Base-by-base conservation (phyloP, 2,329 filamentous ascomycete species). In the Fusarium sublunatum region DNA sequence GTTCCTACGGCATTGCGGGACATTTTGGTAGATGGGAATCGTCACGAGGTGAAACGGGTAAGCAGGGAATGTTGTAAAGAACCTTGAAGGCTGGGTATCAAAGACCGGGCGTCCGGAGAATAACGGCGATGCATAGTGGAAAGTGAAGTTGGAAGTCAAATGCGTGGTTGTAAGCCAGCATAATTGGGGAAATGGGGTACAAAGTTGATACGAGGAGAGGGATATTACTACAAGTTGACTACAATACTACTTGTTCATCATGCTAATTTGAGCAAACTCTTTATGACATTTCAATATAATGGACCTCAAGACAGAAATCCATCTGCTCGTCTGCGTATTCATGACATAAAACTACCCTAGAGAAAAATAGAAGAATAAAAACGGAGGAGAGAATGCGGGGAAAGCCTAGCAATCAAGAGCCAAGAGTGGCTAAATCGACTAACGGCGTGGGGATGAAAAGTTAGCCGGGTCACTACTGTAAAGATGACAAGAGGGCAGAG, bases 1-100 rank as follows among this genome's bases (percentile, higher is more conserved):
- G 63, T 64, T 64, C 47, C 49, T 31, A 43, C 63, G 64, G 64
- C 42, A 15, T 67, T 66, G 51, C 22, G 54, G 58, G 50, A 47
- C 39, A 11, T 10, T 22, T 47, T 47, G 8, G 35, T 39, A 15
- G 12, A 25, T n/a, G 38, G 11, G 25, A 39, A 43, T 15, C 19
- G 29, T 58, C 55, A 36, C 29, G n/a, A 36, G 24, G 44, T 19
- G 48, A 36, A 35, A 32, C 12, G n/a, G 40, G 15, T 11, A 25
- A 35, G 4, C 35, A 58, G 47, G 24, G 35, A 22, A 49, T 47
- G 13, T 13, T 36, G 26, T 22, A 26, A 56, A 49, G 62, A 64
- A 65, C 62, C 62, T 45, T 66, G 62, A 65, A 38, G 53, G 53
- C 12, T 41, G 5, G 8, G 24, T 15, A 41, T 8, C 22, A 65